phyloP scores from a whole-genome alignment of 768 basidiomycete genomes.

The Boletus vermiculosoides region DNA sequence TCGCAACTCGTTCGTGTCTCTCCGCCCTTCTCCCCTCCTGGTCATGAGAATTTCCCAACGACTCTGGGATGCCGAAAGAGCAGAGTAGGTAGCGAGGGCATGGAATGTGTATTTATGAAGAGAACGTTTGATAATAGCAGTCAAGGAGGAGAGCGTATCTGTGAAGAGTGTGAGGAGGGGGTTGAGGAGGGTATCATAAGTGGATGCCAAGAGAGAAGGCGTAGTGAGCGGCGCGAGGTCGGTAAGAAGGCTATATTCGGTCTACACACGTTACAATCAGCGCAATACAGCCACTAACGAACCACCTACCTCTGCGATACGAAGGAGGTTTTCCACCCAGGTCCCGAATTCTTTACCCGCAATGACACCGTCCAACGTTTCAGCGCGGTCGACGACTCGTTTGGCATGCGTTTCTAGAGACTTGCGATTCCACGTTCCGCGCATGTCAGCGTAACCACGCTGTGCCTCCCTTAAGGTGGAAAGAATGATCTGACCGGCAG shows the following conservation, averaged over 20 bases:
- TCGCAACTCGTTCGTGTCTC: constrained; percentile 64
- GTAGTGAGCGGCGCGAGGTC: constrained; percentile 62
- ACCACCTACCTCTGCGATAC: constrained; percentile 59
- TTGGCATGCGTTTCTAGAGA: constrained; percentile 72
- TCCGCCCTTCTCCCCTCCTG: constrained; percentile 45
- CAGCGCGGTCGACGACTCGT: constrained; percentile 66
- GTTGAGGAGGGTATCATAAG: constrained; percentile 59
- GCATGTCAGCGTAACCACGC: constrained; percentile 83
- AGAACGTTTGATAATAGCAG: constrained; percentile 67
- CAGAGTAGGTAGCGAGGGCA: constrained; percentile 68
- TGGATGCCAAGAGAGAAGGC: constrained; percentile 48
- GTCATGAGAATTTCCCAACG: constrained; percentile 68
- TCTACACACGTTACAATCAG: constrained; percentile 36
- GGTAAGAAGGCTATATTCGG: constrained; percentile 63
- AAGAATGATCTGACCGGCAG: constrained; percentile 63
- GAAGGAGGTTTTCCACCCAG: constrained; percentile 66
- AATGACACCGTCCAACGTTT: constrained; percentile 61
- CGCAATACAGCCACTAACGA: not conserved
- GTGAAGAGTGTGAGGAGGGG: constrained; percentile 68
- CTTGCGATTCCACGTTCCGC: constrained; percentile 73
- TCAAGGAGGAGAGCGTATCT: constrained; percentile 61
- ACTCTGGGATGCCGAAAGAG: constrained; percentile 52
- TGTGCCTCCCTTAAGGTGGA: constrained; percentile 73
- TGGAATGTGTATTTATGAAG: constrained; percentile 79
- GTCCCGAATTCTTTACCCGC: constrained; percentile 70